Conservation (phyloP, 306 rosid species). For the Vicia villosa region DNA sequence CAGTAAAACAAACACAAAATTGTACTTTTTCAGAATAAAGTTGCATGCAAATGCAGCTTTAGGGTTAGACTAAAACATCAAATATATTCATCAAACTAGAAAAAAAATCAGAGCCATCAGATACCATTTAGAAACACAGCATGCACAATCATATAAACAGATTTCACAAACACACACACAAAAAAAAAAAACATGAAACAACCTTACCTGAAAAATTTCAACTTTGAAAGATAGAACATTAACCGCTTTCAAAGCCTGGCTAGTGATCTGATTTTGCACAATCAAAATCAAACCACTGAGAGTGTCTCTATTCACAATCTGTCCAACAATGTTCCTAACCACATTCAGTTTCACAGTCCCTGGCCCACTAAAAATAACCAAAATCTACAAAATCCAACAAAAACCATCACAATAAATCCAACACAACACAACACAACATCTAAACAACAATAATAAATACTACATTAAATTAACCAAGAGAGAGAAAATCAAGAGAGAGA, state of each 20-base stretch:
- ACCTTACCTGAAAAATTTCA: slow-evolving; percentile 81
- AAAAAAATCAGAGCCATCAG: background rate
- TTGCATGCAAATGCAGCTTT: slow-evolving; percentile 13
- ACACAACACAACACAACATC: background rate
- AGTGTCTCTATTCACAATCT: slow-evolving; percentile 65
- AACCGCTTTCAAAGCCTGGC: slow-evolving; percentile 75
- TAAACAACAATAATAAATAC: too few relatives aligned
- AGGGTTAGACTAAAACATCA: slow-evolving; percentile 1
- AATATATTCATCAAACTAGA: background rate
- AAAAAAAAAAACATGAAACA: slow-evolving; percentile 18
- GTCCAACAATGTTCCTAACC: slow-evolving; percentile 57
- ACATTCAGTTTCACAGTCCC: slow-evolving; percentile 61
- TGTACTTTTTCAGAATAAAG: background rate
- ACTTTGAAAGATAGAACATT: slow-evolving; percentile 60
- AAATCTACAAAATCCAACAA: slow-evolving; percentile 49
- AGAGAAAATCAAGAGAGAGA: background rate
- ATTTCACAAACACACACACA: background rate
- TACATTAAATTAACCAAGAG: background rate
- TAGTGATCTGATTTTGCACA: slow-evolving; percentile 64
- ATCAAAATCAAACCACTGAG: slow-evolving; percentile 69
- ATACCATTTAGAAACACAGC: background rate
- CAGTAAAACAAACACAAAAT: background rate
- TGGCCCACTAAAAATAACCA: slow-evolving; percentile 68
- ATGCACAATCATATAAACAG: background rate
- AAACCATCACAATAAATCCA: background rate